Percentiles rank a stretch among this genome's conserved stretches.
Conservation (phyloP, 805 yeast species). For the Starmerella ratchasimensis region DNA sequence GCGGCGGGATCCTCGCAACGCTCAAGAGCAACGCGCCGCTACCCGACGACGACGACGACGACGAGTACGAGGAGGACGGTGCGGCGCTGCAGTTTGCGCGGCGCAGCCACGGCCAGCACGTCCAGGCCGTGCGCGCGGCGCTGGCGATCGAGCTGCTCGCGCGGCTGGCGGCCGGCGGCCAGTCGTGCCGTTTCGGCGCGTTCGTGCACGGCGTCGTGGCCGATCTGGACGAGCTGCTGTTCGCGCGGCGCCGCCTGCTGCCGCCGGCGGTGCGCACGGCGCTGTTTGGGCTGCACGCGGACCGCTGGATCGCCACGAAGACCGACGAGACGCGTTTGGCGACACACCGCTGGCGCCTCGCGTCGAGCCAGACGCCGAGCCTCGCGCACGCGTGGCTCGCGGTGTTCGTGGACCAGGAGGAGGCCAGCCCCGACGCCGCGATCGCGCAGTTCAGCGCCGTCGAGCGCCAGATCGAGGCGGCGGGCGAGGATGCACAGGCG, state of each 20-base stretch:
- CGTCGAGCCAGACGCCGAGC: constrained; percentile 2
- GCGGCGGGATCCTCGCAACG: constrained; percentile 11
- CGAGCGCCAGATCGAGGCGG: constrained; percentile 4
- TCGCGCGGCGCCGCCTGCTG: constrained; percentile 8
- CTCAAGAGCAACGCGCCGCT: constrained; percentile 6
- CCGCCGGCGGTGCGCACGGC: background rate
- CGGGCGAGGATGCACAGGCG: background rate
- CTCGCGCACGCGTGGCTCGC: constrained; percentile 15
- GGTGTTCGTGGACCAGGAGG: constrained; percentile 14
- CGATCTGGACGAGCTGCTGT: constrained; percentile 9
- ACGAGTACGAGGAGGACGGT: constrained; percentile 1
- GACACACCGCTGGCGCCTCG: constrained; percentile 7
- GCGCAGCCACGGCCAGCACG: constrained; percentile 7
- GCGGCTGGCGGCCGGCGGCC: constrained; percentile 3
- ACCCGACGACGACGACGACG: background rate
- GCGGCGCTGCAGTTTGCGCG: too few species aligned
- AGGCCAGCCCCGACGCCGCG: constrained; percentile 19
- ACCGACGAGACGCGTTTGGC: background rate
- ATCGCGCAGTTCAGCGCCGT: constrained; percentile 21
- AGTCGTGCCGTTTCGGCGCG: background rate
- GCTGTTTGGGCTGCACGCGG: constrained; percentile 12
- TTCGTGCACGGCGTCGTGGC: constrained; percentile 5
- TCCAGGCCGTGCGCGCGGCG: constrained; percentile 12
- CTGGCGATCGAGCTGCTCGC: constrained; percentile 5
- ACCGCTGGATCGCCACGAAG: constrained; percentile 8